Base-by-base conservation (phyloP, 169 alveolate species). In the Plasmodium billcollinsi region DNA sequence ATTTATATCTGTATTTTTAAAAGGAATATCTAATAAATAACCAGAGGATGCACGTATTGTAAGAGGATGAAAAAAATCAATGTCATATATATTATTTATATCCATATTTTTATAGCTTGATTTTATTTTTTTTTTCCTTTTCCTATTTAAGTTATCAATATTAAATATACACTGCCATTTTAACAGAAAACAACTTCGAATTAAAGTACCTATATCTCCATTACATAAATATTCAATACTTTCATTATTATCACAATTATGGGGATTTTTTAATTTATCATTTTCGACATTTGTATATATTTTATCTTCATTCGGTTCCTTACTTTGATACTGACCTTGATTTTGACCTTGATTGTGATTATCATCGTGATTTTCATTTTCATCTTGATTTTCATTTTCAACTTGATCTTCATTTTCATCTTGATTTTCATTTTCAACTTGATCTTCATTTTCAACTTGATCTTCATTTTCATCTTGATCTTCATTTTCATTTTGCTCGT, bases 101-200 rank as follows among this genome's bases (percentile, higher is more conserved):
- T 83, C 52, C 33, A 15, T 24, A 18, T 67, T 83, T 59, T 54
- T 83, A 26, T 49, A 24, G 15, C 54, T 52, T 20, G 8, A n/a
- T 6, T 56, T 20, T 50, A 45, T 20, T 56, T 56, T 52, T 2
- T 49, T 49, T 26, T 56, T 52, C 33, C 47, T 43, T 24, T 59
- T 58, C 47, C 43, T 75, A 63, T 21, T 45, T 24, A 69, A 47
- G 59, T 72, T 73, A 4, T 67, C 47, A 20, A 83, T 50, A 29
- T 69, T 67, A 63, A 83, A 83, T 54, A 83, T 62, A 15, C 91
- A 83, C 50, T 83, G 91, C 91, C 91, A 83, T 61, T 83, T 83
- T 43, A 83, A 49, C 18, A 83, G 49, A 33, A 83, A 83, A 18
- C 91, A 83, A 15, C 85, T 83, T 63, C 91, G 20, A 45, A 83